Evolutionary conservation across 192 early-diverging fungal species (phyloP), one percentile per base, ranked within the genome.

Genomic region (Coemansia sp.): DNA sequence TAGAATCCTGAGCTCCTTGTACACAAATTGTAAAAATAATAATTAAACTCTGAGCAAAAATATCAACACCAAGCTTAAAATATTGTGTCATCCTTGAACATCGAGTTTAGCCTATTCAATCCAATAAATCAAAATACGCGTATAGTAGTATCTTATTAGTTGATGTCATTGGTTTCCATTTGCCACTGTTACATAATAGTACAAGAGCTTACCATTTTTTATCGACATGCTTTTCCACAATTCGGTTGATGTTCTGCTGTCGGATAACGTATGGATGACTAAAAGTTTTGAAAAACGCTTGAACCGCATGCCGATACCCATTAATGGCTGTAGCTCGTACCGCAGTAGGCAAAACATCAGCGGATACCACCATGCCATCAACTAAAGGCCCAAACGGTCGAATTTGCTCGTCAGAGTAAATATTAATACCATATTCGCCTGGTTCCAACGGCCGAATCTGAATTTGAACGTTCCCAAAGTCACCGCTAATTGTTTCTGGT

Each of bases 381-480:
- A 91, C 83, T 18, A 99, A 72, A 10, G 95, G 95, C 0, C 97
- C 97, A 86, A 98, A 98, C 5, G 86, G 78, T 5, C 88, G 87
- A 18, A 97, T 83, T 72, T 88, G 72, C 2, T 68, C 61, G 21
- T 96, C 94, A 32, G 85, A 80, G 61, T 88, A 84, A 4, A 92
- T 70, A 22, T 74, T 77, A 10, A 89, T 77, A 0, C 79, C 78
- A 41, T 72, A 89, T 68, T 85, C 67, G 6, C 87, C 90, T 39
- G 92, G 88, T 22, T 83, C 72, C 10, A 93, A 76, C 3, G 97
- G 97, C 3, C 90, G 92, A 6, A 99, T 87, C 41, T 94, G 85
- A 45, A 99, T 98, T 67, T 94, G 88, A 1, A 92, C 95, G 65
- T 99, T 99, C 36, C 95, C 97, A 85, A 98, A 99, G 74, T 98